Conservation (phyloP, 257 asterid species). For the Jaltomata sinuosa region DNA sequence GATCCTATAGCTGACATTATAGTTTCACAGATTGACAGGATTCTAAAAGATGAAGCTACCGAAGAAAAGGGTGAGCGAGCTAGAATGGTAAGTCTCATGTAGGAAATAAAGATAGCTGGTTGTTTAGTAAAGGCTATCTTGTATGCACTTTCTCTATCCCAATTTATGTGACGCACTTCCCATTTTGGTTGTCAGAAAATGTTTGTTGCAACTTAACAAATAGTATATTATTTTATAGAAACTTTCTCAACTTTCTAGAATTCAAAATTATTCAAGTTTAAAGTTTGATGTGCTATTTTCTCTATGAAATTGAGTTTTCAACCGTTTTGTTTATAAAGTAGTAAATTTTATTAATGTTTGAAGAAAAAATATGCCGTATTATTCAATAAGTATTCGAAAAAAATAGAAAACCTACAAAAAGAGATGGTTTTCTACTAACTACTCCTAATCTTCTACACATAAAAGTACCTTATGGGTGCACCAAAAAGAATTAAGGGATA, state of each 20-base stretch:
- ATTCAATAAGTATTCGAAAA: neutral
- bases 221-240: neutral
- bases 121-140: neutral
- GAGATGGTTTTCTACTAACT: neutral
- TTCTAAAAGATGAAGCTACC: constrained; percentile 81
- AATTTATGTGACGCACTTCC: no score
- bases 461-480: neutral
- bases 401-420: neutral
- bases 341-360: neutral
- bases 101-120: neutral
- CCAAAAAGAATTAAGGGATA: neutral
- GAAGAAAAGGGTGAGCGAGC: constrained; percentile 96
- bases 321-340: neutral
- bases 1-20: neutral
- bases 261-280: neutral
- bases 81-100: constrained; percentile 56
- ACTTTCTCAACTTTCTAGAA: neutral
- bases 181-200: neutral
- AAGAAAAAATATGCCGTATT: no score
- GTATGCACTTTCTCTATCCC: neutral
- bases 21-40: constrained; percentile 35
- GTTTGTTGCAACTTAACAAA: neutral
- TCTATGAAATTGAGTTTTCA: neutral
- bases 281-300: neutral
- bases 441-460: neutral